Base-by-base conservation (phyloP, 2,329 filamentous ascomycete species). In the Cordyceps fumosorosea region DNA sequence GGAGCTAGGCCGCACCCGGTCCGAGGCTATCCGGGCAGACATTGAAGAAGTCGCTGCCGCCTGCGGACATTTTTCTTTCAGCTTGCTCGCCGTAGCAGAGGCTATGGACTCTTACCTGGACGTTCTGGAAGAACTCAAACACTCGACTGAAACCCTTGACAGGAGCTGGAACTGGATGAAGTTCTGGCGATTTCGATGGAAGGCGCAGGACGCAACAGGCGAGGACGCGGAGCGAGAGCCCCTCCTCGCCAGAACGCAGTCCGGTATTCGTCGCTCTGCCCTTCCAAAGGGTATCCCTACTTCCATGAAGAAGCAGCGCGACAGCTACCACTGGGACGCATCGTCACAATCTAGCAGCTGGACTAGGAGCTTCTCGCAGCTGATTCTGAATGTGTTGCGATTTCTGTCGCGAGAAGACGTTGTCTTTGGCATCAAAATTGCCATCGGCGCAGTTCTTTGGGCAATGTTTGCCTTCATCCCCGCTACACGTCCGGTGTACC, bases 31-130 rank as follows among this genome's bases (percentile, higher is more conserved):
- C 10, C 89, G 96, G 70, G 95, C 93, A 2, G 95, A 98, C 73
- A 92, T 96, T 62, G 95, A 99, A 73, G 95, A 99, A 74, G 93
- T 98, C 12, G 93, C 93, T 47, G 93, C 95, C n/a, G 96, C 93
- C 62, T 99, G 95, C 70, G 93, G 95, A 0, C 93, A 98, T 74
- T 99, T 98, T 71, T 93, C 90, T 71, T 97, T 95, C 72, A 96
- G 90, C 50, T 79, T 99, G 29, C 85, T 95, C 65, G 90, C 95
- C 67, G 93, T 98, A 70, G 93, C 91, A 0, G 90, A 96, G 71
- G 92, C 97, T 70, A 89, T 96, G 77, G 86, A 90, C 66, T 84
- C 84, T 14, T 95, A 96, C 68, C 75, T 99, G 51, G 86, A 91
- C 58, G 87, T 95, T 0, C 77, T 99, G 5, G 91, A 97, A 70